Conservation (phyloP, 2,329 filamentous ascomycete species). For the Xylaria sp. region DNA sequence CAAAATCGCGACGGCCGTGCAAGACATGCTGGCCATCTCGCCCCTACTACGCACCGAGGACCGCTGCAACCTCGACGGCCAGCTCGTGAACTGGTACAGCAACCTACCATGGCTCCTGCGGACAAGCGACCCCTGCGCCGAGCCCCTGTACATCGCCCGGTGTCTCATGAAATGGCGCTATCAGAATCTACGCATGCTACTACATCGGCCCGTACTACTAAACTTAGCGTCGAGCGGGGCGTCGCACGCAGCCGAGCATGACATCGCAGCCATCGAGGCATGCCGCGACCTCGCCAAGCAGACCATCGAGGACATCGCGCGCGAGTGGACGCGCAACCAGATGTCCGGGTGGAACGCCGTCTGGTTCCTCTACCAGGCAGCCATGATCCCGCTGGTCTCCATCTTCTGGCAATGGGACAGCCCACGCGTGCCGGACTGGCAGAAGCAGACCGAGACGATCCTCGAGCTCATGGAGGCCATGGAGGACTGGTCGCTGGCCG, state of each 20-base stretch:
- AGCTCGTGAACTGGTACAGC: constrained; percentile 77
- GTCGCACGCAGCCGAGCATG: constrained; percentile 65
- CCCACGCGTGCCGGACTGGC: constrained; percentile 61
- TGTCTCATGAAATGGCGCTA: constrained; percentile 86
- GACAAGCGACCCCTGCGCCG: constrained; percentile 73
- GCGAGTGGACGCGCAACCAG: constrained; percentile 76
- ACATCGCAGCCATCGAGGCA: constrained; percentile 72
- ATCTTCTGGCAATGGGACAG: constrained; percentile 74
- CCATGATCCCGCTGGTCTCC: constrained; percentile 80
- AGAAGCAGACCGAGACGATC: constrained; percentile 66
- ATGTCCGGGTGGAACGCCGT: constrained; percentile 85
- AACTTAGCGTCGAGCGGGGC: constrained; percentile 68
- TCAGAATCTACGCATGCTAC: constrained; percentile 78
- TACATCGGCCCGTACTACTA: constrained; percentile 77
- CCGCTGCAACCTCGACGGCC: constrained; percentile 71
- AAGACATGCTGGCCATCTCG: constrained; percentile 76
- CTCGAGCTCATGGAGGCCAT: constrained; percentile 71
- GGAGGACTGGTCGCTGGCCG: constrained; percentile 72
- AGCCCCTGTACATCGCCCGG: constrained; percentile 74
- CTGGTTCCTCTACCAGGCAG: constrained; percentile 83
- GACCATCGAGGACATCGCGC: constrained; percentile 76
- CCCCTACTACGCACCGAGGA: constrained; percentile 74
- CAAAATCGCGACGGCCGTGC: constrained; percentile 80
- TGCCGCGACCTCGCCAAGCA: constrained; percentile 76
- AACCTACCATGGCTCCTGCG: constrained; percentile 73